These are phyloP conservation scores for Aureobasidium sp. DNA, from an alignment of 2,329 filamentous ascomycete genomes.

Conservation along the genomic window DNA sequence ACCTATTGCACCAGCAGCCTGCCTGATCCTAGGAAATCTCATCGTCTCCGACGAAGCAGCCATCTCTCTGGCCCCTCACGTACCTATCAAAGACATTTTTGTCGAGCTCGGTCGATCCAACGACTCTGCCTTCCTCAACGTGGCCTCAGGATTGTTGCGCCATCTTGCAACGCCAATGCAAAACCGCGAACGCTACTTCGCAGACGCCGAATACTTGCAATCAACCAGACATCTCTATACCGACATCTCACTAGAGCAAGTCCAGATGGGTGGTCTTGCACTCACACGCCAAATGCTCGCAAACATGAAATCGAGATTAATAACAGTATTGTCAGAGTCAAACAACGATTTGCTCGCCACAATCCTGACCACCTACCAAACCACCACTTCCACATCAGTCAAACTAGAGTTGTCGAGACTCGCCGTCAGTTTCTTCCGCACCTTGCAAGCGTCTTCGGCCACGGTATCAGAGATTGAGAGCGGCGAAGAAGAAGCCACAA, in stretches of 20 bases:
- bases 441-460: neutral
- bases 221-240: neutral
- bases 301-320: slow-evolving; percentile 7
- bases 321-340: neutral
- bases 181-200: slow-evolving; percentile 14
- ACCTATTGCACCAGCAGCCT: slow-evolving; percentile 12
- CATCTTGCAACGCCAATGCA: slow-evolving; percentile 15
- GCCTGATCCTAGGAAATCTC: slow-evolving; percentile 18
- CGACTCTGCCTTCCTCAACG: slow-evolving; percentile 17
- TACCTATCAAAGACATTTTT: slow-evolving; percentile 14
- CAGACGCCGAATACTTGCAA: slow-evolving; percentile 1
- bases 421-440: slow-evolving; percentile 1
- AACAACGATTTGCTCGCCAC: neutral
- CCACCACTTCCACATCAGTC: neutral
- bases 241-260: slow-evolving; percentile 10
- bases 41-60: slow-evolving; percentile 10
- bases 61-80: slow-evolving; percentile 6
- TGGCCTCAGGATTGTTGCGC: slow-evolving; percentile 17
- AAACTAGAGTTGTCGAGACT: slow-evolving; percentile 7
- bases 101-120: neutral
- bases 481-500: neutral
- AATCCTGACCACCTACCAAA: neutral
- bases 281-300: slow-evolving; percentile 16
- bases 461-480: neutral
- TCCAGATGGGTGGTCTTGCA: slow-evolving; percentile 16